phyloP scores from a whole-genome alignment of 805 yeast genomes.

The Lachancea waltii region DNA sequence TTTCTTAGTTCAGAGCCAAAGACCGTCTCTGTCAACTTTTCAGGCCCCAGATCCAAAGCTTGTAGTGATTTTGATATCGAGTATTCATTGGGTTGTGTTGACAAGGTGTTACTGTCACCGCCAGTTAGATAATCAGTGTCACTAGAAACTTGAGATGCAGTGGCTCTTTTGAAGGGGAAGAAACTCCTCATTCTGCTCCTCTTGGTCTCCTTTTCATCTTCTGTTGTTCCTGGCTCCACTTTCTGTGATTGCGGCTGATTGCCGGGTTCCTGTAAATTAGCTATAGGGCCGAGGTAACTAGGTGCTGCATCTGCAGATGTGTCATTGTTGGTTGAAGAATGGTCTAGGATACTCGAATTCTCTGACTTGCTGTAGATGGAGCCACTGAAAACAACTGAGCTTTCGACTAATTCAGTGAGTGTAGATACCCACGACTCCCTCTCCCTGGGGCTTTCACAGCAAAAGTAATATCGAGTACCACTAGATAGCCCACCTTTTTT shows the following conservation, averaged over 20 bases:
- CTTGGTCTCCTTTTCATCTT: slow-evolving; percentile 36
- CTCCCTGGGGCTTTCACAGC: slow-evolving; percentile 75
- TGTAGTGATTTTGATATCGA: slow-evolving; percentile 29
- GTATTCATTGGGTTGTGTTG: slow-evolving; percentile 12
- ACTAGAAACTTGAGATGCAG: slow-evolving; percentile 7
- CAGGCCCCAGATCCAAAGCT: slow-evolving; percentile 23
- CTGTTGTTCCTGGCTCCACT: slow-evolving; percentile 11
- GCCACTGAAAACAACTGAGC: slow-evolving; percentile 6
- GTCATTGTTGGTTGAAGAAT: slow-evolving; percentile 7
- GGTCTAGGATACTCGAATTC: slow-evolving; percentile 7
- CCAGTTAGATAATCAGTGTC: not conserved
- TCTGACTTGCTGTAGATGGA: slow-evolving; percentile 7
- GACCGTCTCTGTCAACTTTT: slow-evolving; percentile 34
- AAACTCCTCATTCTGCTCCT: slow-evolving; percentile 50
- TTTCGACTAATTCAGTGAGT: slow-evolving; percentile 32
- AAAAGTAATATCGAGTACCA: slow-evolving; percentile 53
- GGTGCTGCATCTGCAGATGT: slow-evolving; percentile 2
- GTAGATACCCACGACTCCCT: slow-evolving; percentile 65
- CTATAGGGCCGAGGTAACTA: slow-evolving; percentile 12
- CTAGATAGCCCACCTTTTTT: slow-evolving; percentile 35
- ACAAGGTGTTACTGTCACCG: not conserved
- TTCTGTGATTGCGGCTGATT: slow-evolving; percentile 10
- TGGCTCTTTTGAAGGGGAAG: slow-evolving; percentile 47
- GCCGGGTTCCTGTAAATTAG: slow-evolving; percentile 7
- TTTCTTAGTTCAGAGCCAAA: slow-evolving; percentile 61